Evolutionary conservation across 2,329 filamentous ascomycete species (phyloP), one percentile per base, ranked within the genome.

Genomic region (Calonectria honghensis): DNA sequence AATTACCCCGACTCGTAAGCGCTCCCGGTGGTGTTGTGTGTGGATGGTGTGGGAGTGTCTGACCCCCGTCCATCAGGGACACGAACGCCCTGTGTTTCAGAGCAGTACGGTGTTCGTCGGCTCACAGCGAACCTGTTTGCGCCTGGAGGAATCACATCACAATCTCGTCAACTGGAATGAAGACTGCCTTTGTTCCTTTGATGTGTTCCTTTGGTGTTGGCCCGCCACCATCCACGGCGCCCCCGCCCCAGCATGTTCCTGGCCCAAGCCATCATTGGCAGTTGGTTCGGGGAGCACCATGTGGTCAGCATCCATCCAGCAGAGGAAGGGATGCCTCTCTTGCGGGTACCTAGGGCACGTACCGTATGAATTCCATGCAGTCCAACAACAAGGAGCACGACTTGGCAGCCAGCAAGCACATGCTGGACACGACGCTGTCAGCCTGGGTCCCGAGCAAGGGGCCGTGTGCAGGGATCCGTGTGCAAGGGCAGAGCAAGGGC

Each of bases 71-170:
- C 48, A 31, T 35, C 61, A 70, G 70, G 74, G 39, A 51, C 70
- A 50, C 64, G 64, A 70, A 77, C 45, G 69, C 71, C 78, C 73
- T 76, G 75, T 79, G 79, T 80, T 80, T 80, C 79, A 80, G 75
- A 65, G 65, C 59, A 45, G 57, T 59, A 68, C 70, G 67, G 74
- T 75, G 72, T 71, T 72, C 61, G 74, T 48, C 57, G 73, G 51
- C 50, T 79, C 75, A 67, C 70, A 67, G 50, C 50, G 45, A 27
- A 10, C 16, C 70, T 63, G 45, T n/a, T 57, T 67, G 67, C 54
- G 45, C 50, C 31, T 48, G 72, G 64, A 66, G 52, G 51, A 51
- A n/a, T 20, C 39, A 54, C 71, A 68, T 31, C 32, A 27, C n/a
- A 61, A 48, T 66, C 72, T 75, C 70, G 68, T 68, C 54, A 27